phyloP scores from a whole-genome alignment of 805 yeast species.

The Candida ascalaphidarum region DNA sequence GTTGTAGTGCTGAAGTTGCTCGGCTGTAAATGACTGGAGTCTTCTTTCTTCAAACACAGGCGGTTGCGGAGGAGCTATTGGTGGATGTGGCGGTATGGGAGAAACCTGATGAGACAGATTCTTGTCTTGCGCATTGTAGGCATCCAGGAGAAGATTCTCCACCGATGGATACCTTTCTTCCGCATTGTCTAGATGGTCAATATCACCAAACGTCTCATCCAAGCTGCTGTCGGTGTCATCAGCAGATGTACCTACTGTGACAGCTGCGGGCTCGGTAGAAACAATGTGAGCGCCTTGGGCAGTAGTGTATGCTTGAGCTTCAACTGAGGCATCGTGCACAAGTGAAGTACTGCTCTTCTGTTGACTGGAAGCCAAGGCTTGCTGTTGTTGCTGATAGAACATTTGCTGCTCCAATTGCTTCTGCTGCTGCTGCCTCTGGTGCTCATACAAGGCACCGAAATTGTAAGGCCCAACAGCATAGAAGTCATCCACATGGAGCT shows the following conservation, averaged over 20 bases:
- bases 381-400: conserved; percentile 32
- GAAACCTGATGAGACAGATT: too few species aligned
- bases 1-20: conserved; percentile 15
- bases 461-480: conserved; percentile 47
- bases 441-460: conserved; percentile 46
- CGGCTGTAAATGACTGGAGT: conserved; percentile 9
- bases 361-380: conserved; percentile 1
- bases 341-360: neutral
- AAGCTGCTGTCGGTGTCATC: conserved; percentile 1
- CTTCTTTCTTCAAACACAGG: conserved; percentile 7
- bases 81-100: neutral
- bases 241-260: neutral
- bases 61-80: conserved; percentile 1
- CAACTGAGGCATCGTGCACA: neutral
- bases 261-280: neutral
- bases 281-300: neutral
- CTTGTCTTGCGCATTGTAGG: too few species aligned
- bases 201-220: conserved; percentile 19
- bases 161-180: conserved; percentile 47
- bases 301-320: neutral
- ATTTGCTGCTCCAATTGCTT: conserved; percentile 28
- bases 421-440: conserved; percentile 33
- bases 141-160: conserved; percentile 27
- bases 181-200: conserved; percentile 34
- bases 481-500: conserved; percentile 30